Percentiles rank a stretch among this genome's conserved stretches.
Conservation (phyloP, 2,329 filamentous ascomycete genomes). For the Colletotrichum sp. region DNA sequence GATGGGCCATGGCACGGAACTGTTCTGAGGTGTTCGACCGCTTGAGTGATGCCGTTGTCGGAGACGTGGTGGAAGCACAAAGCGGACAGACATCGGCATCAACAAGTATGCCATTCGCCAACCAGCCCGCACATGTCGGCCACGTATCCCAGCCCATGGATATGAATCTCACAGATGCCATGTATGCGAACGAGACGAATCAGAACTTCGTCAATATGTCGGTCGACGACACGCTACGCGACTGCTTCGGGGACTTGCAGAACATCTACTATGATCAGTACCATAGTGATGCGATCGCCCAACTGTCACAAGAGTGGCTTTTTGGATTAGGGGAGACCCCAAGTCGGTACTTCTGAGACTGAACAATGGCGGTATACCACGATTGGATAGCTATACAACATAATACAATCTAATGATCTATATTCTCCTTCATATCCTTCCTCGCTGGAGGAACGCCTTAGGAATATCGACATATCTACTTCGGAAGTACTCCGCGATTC, state of each 20-base stretch:
- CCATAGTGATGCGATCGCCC: conserved; percentile 25
- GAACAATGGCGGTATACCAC: fast-evolving
- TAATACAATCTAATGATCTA: not conserved
- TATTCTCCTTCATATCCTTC: conserved; percentile 1
- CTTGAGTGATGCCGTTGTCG: conserved; percentile 45
- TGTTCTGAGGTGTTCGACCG: conserved; percentile 48
- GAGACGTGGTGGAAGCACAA: conserved; percentile 39
- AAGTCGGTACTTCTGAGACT: not conserved
- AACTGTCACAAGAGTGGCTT: conserved; percentile 27
- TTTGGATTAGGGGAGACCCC: conserved; percentile 19
- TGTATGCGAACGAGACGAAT: not conserved
- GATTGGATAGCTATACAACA: not conserved
- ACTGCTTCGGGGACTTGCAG: conserved; percentile 37
- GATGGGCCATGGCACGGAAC: conserved; percentile 42
- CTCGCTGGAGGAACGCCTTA: conserved; percentile 35
- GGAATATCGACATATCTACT: conserved; percentile 39
- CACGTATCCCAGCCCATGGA: not conserved
- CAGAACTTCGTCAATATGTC: conserved; percentile 29
- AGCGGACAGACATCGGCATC: not conserved
- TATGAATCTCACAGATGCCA: not conserved
- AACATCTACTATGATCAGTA: conserved; percentile 26
- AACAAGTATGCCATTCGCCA: not conserved
- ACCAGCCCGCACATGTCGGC: not conserved
- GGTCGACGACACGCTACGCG: conserved; percentile 41
- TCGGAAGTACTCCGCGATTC: conserved; percentile 38